These are phyloP conservation scores for Russula lepida DNA, from an alignment of 768 basidiomycete genomes.

Conservation along the genomic window DNA sequence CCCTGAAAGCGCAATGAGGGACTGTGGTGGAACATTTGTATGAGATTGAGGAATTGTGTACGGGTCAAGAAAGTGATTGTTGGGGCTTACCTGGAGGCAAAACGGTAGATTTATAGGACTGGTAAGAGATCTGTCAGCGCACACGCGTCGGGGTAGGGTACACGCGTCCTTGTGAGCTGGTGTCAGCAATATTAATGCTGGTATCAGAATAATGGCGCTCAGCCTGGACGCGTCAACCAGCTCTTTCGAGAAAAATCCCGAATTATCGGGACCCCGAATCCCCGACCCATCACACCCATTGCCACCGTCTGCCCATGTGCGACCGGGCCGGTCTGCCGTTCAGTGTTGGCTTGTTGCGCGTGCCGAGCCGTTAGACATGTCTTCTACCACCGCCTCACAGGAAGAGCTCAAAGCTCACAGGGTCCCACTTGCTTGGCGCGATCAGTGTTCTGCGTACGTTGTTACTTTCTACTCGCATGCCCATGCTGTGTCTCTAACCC, in stretches of 20 bases:
- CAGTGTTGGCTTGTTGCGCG: neutral
- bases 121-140: slow-evolving; percentile 2
- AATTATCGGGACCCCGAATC: no score
- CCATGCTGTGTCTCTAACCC: neutral
- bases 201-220: no score
- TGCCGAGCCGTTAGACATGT: slow-evolving; percentile 38
- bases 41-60: neutral
- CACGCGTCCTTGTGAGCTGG: no score
- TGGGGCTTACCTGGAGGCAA: neutral
- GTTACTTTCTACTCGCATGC: neutral
- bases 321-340: neutral
- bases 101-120: slow-evolving; percentile 4
- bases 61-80: neutral
- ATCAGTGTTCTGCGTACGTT: slow-evolving; percentile 85
- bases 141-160: no score
- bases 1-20: neutral
- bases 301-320: no score
- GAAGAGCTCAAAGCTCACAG: slow-evolving; percentile 65
- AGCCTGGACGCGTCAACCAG: no score
- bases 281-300: no score
- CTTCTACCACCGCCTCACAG: slow-evolving; percentile 75
- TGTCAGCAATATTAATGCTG: no score
- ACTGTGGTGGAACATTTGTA: slow-evolving; percentile 7
- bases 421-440: slow-evolving; percentile 79
- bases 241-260: no score